Conservation (phyloP, 371 early-diverging fungal species). For the Mitosporidium daphniae region DNA sequence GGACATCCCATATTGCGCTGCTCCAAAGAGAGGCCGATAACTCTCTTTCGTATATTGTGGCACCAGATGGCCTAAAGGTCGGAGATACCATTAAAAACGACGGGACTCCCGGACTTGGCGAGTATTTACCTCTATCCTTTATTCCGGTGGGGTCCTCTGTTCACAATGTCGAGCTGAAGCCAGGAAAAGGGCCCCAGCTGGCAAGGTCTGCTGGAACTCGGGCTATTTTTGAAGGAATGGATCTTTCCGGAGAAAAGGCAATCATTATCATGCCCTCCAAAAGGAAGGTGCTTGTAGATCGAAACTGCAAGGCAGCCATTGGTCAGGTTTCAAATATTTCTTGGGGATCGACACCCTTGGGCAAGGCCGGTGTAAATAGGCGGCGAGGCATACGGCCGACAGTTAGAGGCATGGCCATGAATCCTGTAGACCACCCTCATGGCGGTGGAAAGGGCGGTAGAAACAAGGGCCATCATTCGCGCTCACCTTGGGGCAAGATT, state of each 20-base stretch:
- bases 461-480: constrained; percentile 56
- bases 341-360: constrained; percentile 46
- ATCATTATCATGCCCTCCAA: constrained; percentile 43
- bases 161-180: constrained; percentile 40
- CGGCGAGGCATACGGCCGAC: constrained; percentile 55
- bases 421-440: constrained; percentile 87
- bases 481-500: constrained; percentile 65
- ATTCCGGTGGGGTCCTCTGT: constrained; percentile 63
- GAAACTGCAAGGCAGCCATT: constrained; percentile 8
- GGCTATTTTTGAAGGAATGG: constrained; percentile 44
- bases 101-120: constrained; percentile 19
- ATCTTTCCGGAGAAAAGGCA: constrained; percentile 9
- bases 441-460: constrained; percentile 93
- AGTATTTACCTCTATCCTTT: constrained; percentile 47
- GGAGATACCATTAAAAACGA: constrained; percentile 20
- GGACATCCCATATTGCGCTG: constrained; percentile 57
- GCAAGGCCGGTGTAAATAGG: constrained; percentile 55
- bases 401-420: constrained; percentile 94
- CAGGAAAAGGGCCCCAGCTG: constrained; percentile 37
- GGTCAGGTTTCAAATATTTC: constrained; percentile 62
- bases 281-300: constrained; percentile 15
- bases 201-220: constrained; percentile 53
- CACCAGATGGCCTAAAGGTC: constrained; percentile 27
- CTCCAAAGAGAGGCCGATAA: constrained; percentile 29
- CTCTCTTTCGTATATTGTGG: constrained; percentile 38